These are phyloP conservation scores for Ogataea siamensis DNA, from an alignment of 805 yeast genomes.

Conservation along the genomic window DNA sequence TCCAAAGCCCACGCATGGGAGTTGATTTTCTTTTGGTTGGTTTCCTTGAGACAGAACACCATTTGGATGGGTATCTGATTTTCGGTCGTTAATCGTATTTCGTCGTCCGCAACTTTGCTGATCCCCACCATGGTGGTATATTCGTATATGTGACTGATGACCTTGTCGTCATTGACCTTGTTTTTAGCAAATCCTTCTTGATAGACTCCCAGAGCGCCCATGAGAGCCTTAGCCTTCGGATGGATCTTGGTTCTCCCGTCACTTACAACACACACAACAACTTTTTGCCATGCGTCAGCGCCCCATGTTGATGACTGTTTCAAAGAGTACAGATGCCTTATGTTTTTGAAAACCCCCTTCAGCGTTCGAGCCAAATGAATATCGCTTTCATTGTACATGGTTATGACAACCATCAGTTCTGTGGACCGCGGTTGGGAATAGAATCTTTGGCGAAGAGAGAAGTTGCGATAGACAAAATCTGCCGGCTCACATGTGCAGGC, in stretches of 20 bases:
- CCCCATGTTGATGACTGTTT: conserved; percentile 81
- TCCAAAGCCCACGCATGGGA: conserved; percentile 97
- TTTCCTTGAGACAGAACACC: conserved; percentile 85
- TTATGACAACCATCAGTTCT: conserved; percentile 80
- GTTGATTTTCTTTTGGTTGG: conserved; percentile 85
- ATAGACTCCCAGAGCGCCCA: conserved; percentile 85
- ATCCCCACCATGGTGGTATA: conserved; percentile 92
- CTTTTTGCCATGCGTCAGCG: conserved; percentile 91
- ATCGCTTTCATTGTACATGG: conserved; percentile 90
- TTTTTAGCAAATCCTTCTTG: conserved; percentile 97
- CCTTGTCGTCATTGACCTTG: conserved; percentile 77
- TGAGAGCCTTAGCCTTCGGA: conserved; percentile 71
- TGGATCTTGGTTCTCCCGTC: conserved; percentile 89
- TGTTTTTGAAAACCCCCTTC: conserved; percentile 87
- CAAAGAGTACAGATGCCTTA: conserved; percentile 66
- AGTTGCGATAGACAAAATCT: conserved; percentile 57
- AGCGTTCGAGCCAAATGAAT: conserved; percentile 77
- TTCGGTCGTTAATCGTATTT: conserved; percentile 66
- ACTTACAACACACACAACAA: conserved; percentile 83
- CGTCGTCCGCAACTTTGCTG: conserved; percentile 52
- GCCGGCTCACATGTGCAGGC: conserved; percentile 93
- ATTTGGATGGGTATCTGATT: conserved; percentile 79
- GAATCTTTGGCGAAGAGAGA: conserved; percentile 79
- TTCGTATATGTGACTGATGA: conserved; percentile 86
- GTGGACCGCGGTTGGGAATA: conserved; percentile 78